Conservation (phyloP, 169 alveolate species). For the Cryptosporidium sp. region DNA sequence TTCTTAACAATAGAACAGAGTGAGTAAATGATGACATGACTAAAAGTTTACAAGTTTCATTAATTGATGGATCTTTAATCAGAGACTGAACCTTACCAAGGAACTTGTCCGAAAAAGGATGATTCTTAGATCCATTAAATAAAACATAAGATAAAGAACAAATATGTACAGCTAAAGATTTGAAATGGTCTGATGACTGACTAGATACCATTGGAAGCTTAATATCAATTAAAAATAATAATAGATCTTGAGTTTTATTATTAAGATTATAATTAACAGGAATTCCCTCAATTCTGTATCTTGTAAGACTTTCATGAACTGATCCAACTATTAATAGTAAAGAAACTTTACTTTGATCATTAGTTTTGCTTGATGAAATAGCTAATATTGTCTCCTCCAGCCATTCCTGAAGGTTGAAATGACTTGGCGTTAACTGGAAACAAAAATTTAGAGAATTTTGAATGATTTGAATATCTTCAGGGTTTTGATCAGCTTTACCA, state of each 20-base stretch:
- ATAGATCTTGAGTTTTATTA: slow-evolving; percentile 18
- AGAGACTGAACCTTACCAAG: slow-evolving; percentile 14
- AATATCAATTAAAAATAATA: slow-evolving; percentile 4
- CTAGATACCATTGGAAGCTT: slow-evolving; percentile 33
- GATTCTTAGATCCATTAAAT: background rate
- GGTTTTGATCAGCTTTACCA: slow-evolving; percentile 2
- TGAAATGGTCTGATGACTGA: slow-evolving; percentile 36
- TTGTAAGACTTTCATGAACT: background rate
- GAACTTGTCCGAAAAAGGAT: slow-evolving; percentile 20
- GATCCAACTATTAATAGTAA: background rate
- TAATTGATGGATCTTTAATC: slow-evolving; percentile 18
- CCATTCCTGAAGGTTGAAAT: background rate
- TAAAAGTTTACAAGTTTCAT: slow-evolving; percentile 9
- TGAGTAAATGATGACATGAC: slow-evolving; percentile 19
- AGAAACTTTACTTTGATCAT: slow-evolving; percentile 24
- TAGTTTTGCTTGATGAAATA: slow-evolving; percentile 12
- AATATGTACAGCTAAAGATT: slow-evolving; percentile 15
- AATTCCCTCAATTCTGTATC: background rate
- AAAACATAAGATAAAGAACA: background rate
- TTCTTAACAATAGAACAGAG: slow-evolving; percentile 3
- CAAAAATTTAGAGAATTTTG: slow-evolving; percentile 34
- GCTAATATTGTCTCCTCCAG: slow-evolving; percentile 15
- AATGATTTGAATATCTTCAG: slow-evolving; percentile 13
- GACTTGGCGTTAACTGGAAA: background rate
- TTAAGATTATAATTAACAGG: background rate